Base-by-base conservation (phyloP, 441 rosid species). In the Metrosideros polymorpha region DNA sequence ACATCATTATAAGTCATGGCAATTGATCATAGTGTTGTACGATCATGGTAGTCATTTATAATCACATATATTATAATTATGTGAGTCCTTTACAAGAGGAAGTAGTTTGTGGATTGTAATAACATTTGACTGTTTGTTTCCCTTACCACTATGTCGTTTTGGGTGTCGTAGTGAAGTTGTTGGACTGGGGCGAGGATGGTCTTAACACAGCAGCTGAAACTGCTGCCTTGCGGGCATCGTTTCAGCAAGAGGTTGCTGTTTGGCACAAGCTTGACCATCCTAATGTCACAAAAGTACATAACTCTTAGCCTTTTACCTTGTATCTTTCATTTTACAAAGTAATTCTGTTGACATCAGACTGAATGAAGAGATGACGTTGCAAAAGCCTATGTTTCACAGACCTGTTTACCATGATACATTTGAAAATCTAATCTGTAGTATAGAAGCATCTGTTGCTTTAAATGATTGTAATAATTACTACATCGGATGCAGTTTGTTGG, bases 151-250 rank as follows among this genome's bases (percentile, higher is more conserved):
- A 59, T 83, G 32, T n/a, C 43, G 7, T 83, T 86, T 83, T 52
- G 85, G 56, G 49, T 71, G 42, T 86, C 71, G 22, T 86, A 89
- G 91, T 90, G 51, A 91, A 88, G 84, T 53, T 91, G 82, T 83
- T 89, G 86, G 89, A 88, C 22, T 84, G 88, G 89, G 90, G 89
- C 47, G 90, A 89, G 76, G 89, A 87, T 24, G 90, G 85, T 42
- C 66, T 24, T 6, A 86, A 75, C 79, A 71, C 87, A 8, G 84
- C 47, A 25, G 88, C 84, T 71, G 83, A 87, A 88, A 87, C 75
- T 54, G 86, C 87, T 29, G 75, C 89, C 42, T 56, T 89, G 29
- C 85, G 89, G 86, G 61, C 71, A 52, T 86, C 89, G 47, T 71
- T 71, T 71, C 79, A 39, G 79, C 79, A 71, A 71, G 79, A 71